Percentiles rank a stretch among this genome's conserved stretches.
phyloP scores from a whole-genome alignment of 2,329 filamentous ascomycete genomes.

The Colletotrichum plurivorum region DNA sequence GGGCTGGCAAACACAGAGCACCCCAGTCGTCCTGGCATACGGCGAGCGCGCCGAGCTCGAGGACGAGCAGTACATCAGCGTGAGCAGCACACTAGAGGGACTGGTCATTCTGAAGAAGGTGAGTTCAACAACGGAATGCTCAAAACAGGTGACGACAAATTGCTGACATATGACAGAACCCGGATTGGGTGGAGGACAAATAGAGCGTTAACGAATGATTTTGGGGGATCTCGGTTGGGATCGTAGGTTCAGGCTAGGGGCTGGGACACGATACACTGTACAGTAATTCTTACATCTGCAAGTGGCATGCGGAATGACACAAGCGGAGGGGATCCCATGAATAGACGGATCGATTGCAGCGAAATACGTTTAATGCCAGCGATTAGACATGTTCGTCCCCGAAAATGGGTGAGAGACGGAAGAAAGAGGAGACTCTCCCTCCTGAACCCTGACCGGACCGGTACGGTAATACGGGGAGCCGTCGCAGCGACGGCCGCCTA shows the following conservation, averaged over 20 bases:
- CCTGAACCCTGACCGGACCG: too few relatives aligned
- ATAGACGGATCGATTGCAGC: constrained; percentile 38
- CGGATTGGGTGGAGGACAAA: constrained; percentile 68
- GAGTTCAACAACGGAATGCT: constrained; percentile 50
- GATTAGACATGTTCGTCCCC: not conserved
- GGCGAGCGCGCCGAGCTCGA: constrained; percentile 97
- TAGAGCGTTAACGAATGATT: constrained; percentile 45
- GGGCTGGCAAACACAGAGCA: constrained; percentile 99
- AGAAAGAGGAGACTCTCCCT: not conserved
- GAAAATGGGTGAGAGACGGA: not conserved
- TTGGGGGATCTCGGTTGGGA: constrained; percentile 17
- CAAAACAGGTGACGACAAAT: not conserved
- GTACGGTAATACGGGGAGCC: not conserved
- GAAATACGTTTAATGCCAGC: constrained; percentile 20
- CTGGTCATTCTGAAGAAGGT: constrained; percentile 98
- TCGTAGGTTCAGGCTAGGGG: constrained; percentile 39
- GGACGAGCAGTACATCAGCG: constrained; percentile 95
- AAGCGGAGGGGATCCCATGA: constrained; percentile 33
- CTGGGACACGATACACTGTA: constrained; percentile 42
- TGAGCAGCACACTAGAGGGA: constrained; percentile 93
- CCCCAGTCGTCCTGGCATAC: constrained; percentile 94
- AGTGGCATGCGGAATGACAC: constrained; percentile 39
- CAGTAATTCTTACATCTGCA: constrained; percentile 38
- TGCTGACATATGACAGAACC: constrained; percentile 58
- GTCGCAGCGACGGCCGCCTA: not conserved